Evolutionary conservation across 2,329 filamentous ascomycete genomes (phyloP), one percentile per base, ranked within the genome.

Genomic region (Gyromitra esculenta): DNA sequence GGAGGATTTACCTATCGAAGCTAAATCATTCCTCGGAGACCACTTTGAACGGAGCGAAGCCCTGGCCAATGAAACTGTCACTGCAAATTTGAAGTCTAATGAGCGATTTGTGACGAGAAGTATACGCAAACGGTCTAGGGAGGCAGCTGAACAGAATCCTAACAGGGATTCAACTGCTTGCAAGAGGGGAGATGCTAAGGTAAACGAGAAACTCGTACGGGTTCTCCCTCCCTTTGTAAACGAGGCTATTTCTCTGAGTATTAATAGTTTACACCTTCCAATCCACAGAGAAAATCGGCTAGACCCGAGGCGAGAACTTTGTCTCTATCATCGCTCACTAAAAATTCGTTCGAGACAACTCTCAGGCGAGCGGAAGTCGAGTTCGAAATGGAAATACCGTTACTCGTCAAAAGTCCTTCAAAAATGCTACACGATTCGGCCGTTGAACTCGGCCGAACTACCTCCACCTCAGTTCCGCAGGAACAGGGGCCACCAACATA

Each of bases 161-260:
- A n/a, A 15, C 11, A 21, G 41, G 18, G 31, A 35, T 18, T 52
- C 39, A 37, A 15, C 11, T 65, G 1, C 13, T 6, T 50, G 21
- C 15, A 9, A 37, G 13, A 35, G 8, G 37, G 9, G 39, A 25
- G 62, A n/a, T 11, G 18, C 37, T 18, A 13, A 50, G 37, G n/a
- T 15, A 21, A 45, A 52, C 11, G 45, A 65, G 8, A 37, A 35
- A 21, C 15, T 41, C 39, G 66, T 69, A 6, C n/a, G 43, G 43
- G 50, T 35, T 39, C 48, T n/a, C 21, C 9, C 43, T 6, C 8
- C 13, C n/a, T 8, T 7, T 7, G 11, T 11, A 25, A 50, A 15
- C 21, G 31, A 35, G 25, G 11, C 25, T n/a, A n/a, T 31, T 50
- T 25, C 50, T 41, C 66, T 70, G 18, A 70, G 37, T 15, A 52